Conservation (phyloP, 345 rosid genomes). For the Psidium friedrichsthalianum region DNA sequence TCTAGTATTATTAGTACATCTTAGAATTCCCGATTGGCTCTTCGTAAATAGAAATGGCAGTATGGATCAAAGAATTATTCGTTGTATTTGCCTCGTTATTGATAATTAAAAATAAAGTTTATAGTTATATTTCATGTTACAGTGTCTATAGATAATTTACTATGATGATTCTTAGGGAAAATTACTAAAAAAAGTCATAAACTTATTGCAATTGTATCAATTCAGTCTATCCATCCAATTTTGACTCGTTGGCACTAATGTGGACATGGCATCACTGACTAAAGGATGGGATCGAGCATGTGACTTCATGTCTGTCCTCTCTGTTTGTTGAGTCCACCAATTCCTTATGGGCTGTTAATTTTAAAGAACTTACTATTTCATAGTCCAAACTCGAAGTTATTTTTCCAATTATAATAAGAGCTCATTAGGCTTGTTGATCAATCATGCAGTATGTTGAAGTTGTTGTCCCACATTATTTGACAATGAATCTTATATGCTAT, state of each 20-base stretch:
- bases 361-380: background rate
- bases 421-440: background rate
- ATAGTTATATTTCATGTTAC: background rate
- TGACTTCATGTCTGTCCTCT: background rate
- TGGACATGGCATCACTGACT: background rate
- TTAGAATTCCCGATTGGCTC: background rate
- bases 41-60: background rate
- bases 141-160: background rate
- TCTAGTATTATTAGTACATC: background rate
- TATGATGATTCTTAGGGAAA: no score
- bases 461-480: no score
- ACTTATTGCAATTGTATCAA: no score
- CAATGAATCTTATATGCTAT: no score
- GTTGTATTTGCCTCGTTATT: accelerated
- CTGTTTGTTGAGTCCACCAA: background rate
- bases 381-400: background rate
- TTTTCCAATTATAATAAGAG: background rate
- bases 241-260: no score
- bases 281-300: background rate
- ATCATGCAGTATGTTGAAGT: background rate
- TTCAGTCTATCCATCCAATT: no score
- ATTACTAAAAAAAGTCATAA: no score
- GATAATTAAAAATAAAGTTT: background rate
- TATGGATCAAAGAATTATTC: background rate
- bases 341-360: background rate